These are phyloP conservation scores for Cutaneotrichosporon mucoides DNA, from an alignment of 1,284 basidiomycete species.

Conservation along the genomic window DNA sequence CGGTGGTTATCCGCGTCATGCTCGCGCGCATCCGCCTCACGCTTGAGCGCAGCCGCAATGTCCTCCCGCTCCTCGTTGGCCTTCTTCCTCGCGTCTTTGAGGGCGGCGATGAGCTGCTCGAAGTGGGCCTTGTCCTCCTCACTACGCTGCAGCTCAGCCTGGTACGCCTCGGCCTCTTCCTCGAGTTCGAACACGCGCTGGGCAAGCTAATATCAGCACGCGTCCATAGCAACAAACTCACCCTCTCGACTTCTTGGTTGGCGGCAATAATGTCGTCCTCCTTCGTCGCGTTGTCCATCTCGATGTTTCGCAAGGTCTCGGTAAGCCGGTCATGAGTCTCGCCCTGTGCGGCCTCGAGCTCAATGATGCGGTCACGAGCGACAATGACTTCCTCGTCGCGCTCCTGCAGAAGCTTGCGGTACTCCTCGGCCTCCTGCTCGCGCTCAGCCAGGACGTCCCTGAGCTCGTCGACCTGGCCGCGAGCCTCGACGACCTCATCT, in stretches of 20 bases:
- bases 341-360: constrained; percentile 38
- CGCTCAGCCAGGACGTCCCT: constrained; percentile 43
- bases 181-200: constrained; percentile 49
- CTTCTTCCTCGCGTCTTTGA: constrained; percentile 64
- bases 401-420: constrained; percentile 32
- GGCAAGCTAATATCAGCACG: constrained; percentile 31
- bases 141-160: constrained; percentile 49
- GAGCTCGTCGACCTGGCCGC: constrained; percentile 46
- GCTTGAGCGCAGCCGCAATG: constrained; percentile 62
- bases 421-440: constrained; percentile 39
- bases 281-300: constrained; percentile 44
- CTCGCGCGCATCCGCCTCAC: constrained; percentile 51
- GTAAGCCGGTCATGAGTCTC: constrained; percentile 45
- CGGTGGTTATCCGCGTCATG: constrained; percentile 49
- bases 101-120: constrained; percentile 63
- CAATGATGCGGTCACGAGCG: constrained; percentile 33
- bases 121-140: constrained; percentile 62
- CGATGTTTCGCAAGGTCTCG: constrained; percentile 42
- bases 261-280: constrained; percentile 52
- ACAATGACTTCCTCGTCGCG: constrained; percentile 36
- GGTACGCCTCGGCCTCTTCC: constrained; percentile 59
- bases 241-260: constrained; percentile 68
- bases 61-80: constrained; percentile 57
- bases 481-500: constrained; percentile 43
- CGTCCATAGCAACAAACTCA: constrained; percentile 17